phyloP scores from a whole-genome alignment of 1,284 basidiomycete genomes.

The Fomitiporia mediterranea region DNA sequence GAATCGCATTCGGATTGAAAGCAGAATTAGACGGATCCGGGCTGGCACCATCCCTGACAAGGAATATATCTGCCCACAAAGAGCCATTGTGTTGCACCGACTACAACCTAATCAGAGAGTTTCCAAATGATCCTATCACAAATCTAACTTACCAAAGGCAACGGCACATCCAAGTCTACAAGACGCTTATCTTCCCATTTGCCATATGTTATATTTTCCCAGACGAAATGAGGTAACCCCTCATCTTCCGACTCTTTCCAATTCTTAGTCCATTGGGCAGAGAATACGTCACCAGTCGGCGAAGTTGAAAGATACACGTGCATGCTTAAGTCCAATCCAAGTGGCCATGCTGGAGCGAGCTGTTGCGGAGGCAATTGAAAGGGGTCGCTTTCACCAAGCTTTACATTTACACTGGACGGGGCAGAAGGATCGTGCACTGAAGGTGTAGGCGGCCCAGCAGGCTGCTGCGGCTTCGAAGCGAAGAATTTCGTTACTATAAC shows the following conservation, averaged over 20 bases:
- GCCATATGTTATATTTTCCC: slow-evolving; percentile 82
- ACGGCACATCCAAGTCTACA: slow-evolving; percentile 60
- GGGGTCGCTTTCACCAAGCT: slow-evolving; percentile 37
- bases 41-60: slow-evolving; percentile 63
- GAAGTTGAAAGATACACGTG: slow-evolving; percentile 73
- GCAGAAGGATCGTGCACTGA: slow-evolving; percentile 26
- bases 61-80: slow-evolving; percentile 82
- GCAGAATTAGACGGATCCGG: slow-evolving; percentile 54
- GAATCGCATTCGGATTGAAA: slow-evolving; percentile 57
- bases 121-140: too few species aligned
- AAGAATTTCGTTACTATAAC: slow-evolving; percentile 44
- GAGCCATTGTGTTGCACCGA: slow-evolving; percentile 76
- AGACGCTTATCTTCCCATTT: slow-evolving; percentile 70
- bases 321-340: slow-evolving; percentile 60
- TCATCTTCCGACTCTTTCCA: slow-evolving; percentile 45
- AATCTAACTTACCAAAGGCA: slow-evolving; percentile 59
- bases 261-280: slow-evolving; percentile 43
- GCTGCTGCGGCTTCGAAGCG: slow-evolving; percentile 29
- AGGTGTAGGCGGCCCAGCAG: slow-evolving; percentile 27
- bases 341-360: slow-evolving; percentile 51
- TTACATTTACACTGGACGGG: slow-evolving; percentile 26
- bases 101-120: slow-evolving; percentile 35
- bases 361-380: slow-evolving; percentile 48
- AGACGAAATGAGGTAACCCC: slow-evolving; percentile 62
- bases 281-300: slow-evolving; percentile 55